These are phyloP conservation scores for Sclerotinia trifoliorum DNA, from an alignment of 2,329 filamentous ascomycete genomes.

Conservation along the genomic window DNA sequence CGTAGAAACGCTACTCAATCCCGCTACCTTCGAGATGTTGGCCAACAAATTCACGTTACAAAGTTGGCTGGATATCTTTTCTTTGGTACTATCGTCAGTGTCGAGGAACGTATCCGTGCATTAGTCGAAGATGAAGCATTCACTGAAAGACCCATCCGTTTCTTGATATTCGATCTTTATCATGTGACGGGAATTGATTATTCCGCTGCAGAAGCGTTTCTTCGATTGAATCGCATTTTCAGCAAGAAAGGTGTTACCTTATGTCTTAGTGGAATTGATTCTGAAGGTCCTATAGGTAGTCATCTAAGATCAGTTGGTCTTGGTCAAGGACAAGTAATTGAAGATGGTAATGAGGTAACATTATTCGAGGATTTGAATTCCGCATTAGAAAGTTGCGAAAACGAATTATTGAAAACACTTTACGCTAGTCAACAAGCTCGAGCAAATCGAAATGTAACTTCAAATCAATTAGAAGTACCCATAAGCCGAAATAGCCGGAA, in stretches of 20 bases:
- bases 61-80: conserved; percentile 96
- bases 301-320: conserved; percentile 83
- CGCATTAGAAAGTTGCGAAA: conserved; percentile 91
- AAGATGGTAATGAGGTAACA: conserved; percentile 67
- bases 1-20: conserved; percentile 86
- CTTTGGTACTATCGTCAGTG: conserved; percentile 94
- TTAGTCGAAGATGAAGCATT: conserved; percentile 84
- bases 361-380: conserved; percentile 90
- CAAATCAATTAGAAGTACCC: conserved; percentile 37
- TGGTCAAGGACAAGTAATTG: conserved; percentile 47
- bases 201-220: conserved; percentile 93
- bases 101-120: conserved; percentile 81
- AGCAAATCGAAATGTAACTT: conserved; percentile 46
- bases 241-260: conserved; percentile 74
- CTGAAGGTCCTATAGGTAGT: conserved; percentile 71
- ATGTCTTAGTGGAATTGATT: conserved; percentile 77
- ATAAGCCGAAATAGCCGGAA: conserved; percentile 12
- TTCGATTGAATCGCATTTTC: conserved; percentile 83
- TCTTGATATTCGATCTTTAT: conserved; percentile 82
- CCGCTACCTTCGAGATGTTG: conserved; percentile 80
- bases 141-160: conserved; percentile 74
- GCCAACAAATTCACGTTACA: conserved; percentile 83
- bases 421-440: conserved; percentile 67
- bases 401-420: conserved; percentile 80
- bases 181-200: conserved; percentile 94